A percentile compares a stretch with the other conserved stretches of the same genome.
Evolutionary conservation across 495 filamentous ascomycete species (phyloP).

Genomic region (Podospora australis): DNA sequence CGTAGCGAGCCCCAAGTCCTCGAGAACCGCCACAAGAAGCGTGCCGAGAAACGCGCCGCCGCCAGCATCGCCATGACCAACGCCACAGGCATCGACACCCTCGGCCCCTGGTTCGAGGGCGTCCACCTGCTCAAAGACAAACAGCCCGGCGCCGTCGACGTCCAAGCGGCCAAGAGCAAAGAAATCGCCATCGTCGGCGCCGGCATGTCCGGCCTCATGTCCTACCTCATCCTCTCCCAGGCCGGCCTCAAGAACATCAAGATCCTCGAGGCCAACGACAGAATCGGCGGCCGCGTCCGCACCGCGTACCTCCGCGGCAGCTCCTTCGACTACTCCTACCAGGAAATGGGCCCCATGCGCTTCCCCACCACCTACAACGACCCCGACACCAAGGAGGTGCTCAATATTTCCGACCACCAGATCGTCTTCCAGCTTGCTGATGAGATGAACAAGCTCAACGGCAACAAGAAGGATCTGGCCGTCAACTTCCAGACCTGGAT

Average conservation of each 20-base stretch:
- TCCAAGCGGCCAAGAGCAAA: conserved; percentile 48
- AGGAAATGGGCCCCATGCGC: conserved; percentile 72
- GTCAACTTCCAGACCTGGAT: conserved; percentile 64
- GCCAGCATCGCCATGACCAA: conserved; percentile 39
- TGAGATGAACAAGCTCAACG: conserved; percentile 53
- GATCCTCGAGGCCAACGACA: conserved; percentile 34
- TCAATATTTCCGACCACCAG: conserved; percentile 51
- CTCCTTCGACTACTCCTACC: conserved; percentile 62
- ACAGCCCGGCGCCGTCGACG: conserved; percentile 45
- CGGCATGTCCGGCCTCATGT: conserved; percentile 63
- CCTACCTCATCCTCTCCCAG: conserved; percentile 33
- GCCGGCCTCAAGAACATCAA: conserved; percentile 34
- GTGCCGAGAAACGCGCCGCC: conserved; percentile 19
- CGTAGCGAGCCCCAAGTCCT: conserved; percentile 37
- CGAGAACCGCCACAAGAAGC: conserved; percentile 23
- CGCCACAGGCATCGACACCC: conserved; percentile 47
- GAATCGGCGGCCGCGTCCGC: conserved; percentile 50
- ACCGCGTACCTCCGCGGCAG: conserved; percentile 55
- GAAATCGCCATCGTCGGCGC: conserved; percentile 58
- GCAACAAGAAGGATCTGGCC: conserved; percentile 39
- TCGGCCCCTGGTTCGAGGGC: conserved; percentile 65
- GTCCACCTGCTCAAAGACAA: conserved; percentile 54
- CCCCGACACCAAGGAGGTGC: conserved; percentile 45
- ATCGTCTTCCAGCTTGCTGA: conserved; percentile 59
- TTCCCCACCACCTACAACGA: conserved; percentile 46